Evolutionary conservation across 2,329 filamentous ascomycete genomes (phyloP).

Genomic region (Cercospora zeae-maydis): DNA sequence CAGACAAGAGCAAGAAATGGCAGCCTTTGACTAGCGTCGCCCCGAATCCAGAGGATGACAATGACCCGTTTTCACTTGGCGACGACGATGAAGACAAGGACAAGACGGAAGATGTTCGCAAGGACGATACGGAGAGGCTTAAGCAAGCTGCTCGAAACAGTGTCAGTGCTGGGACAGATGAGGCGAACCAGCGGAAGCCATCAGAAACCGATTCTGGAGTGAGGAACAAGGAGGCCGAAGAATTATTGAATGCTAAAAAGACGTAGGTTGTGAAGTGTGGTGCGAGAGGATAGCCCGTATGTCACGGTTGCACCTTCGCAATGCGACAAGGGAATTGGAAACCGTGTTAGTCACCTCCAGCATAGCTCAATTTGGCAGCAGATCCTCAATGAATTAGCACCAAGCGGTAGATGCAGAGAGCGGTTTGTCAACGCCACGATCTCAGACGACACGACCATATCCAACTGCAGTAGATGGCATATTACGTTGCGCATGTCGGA

Average conservation of each 20-base stretch:
- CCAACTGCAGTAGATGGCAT: neutral
- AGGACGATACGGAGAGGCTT: constrained; percentile 51
- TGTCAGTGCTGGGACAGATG: constrained; percentile 54
- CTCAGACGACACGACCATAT: neutral
- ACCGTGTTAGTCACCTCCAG: neutral
- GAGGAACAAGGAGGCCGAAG: constrained; percentile 47
- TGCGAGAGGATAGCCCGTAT: no score
- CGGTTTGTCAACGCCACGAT: neutral
- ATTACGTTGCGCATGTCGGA: neutral
- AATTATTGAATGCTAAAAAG: constrained; percentile 38
- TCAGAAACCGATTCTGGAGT: constrained; percentile 42
- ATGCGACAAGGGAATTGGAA: neutral
- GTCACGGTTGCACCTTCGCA: neutral
- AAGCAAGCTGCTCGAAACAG: constrained; percentile 50
- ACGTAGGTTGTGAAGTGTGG: constrained; percentile 1
- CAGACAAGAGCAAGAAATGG: constrained; percentile 85
- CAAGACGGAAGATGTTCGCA: constrained; percentile 61
- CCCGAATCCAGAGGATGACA: constrained; percentile 78
- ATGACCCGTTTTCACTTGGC: constrained; percentile 93
- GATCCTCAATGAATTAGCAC: neutral
- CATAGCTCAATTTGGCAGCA: neutral
- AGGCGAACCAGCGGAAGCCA: constrained; percentile 19
- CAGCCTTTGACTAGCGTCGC: constrained; percentile 85
- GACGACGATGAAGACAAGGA: constrained; percentile 70
- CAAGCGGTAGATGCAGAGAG: neutral